Conservation (phyloP, 106 monocot genomes). For the Narthecium ossifragum region DNA sequence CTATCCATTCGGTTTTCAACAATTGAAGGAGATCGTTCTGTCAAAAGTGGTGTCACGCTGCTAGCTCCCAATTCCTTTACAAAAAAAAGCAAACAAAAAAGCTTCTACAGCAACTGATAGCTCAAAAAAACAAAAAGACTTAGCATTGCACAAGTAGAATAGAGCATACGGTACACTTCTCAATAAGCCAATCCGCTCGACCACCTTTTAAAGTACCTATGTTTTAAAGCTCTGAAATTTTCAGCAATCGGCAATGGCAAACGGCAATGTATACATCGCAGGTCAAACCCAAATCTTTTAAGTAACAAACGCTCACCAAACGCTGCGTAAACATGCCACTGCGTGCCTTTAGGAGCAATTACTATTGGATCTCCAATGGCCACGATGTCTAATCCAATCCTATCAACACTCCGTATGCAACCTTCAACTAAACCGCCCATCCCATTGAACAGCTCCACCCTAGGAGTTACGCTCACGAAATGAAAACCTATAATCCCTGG, state of each 20-base stretch:
- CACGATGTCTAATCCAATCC: conserved; percentile 36
- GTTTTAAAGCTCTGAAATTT: neutral
- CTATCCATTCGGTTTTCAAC: conserved; percentile 80
- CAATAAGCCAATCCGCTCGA: conserved; percentile 89
- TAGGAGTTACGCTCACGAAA: neutral
- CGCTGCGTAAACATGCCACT: conserved; percentile 92
- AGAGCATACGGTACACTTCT: conserved; percentile 88
- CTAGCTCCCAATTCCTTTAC: conserved; percentile 87
- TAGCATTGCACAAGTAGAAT: neutral
- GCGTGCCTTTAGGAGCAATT: conserved; percentile 34
- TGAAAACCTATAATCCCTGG: no score
- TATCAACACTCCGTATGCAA: conserved; percentile 43
- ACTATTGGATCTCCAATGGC: conserved; percentile 39
- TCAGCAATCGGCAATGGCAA: neutral
- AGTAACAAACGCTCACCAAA: conserved; percentile 47
- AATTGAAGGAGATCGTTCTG: conserved; percentile 62
- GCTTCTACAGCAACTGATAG: neutral
- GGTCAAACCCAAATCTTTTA: neutral
- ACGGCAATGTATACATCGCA: neutral
- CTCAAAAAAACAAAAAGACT: neutral
- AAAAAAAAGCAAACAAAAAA: neutral
- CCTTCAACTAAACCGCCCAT: conserved; percentile 54
- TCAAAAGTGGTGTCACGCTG: conserved; percentile 82
- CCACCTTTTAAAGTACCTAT: conserved; percentile 88
- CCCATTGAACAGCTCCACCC: conserved; percentile 65